Evolutionary conservation across 2,329 filamentous ascomycete species (phyloP).

Genomic region (Pseudohalonectria lignicola): DNA sequence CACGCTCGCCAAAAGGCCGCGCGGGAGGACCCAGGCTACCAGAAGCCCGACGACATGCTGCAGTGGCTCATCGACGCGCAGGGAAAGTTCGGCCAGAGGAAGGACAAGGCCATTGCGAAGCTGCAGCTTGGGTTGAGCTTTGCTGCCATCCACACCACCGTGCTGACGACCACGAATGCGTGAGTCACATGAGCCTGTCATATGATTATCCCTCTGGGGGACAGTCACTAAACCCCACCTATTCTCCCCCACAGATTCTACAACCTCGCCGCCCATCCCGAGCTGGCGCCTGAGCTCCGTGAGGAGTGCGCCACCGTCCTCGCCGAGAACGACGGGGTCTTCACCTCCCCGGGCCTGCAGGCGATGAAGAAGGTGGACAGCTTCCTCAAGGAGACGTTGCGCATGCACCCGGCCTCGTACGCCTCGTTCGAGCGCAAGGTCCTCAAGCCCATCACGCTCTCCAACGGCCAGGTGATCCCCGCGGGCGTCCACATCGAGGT

Average conservation of each 20-base stretch:
- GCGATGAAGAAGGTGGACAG: slow-evolving; percentile 4
- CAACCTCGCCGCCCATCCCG: slow-evolving; percentile 36
- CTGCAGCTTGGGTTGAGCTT: slow-evolving; percentile 32
- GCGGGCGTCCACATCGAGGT: slow-evolving; percentile 30
- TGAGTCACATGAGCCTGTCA: slow-evolving; percentile 10
- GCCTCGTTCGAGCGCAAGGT: slow-evolving; percentile 38
- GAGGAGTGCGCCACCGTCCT: slow-evolving; percentile 34
- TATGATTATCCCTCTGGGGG: neutral
- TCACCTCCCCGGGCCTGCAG: slow-evolving; percentile 16
- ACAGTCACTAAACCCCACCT: too few relatives aligned
- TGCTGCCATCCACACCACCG: slow-evolving; percentile 41
- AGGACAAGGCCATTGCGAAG: slow-evolving; percentile 24
- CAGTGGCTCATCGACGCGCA: slow-evolving; percentile 32
- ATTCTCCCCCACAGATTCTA: slow-evolving; percentile 33
- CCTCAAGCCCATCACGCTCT: slow-evolving; percentile 36
- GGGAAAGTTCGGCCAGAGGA: slow-evolving; percentile 18
- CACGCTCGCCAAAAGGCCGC: slow-evolving; percentile 13
- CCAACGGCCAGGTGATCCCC: slow-evolving; percentile 39
- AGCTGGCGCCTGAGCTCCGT: slow-evolving; percentile 37
- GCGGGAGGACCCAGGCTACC: slow-evolving; percentile 7
- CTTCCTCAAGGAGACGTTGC: slow-evolving; percentile 4
- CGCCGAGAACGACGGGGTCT: slow-evolving; percentile 16
- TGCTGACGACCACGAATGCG: slow-evolving; percentile 30
- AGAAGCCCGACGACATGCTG: slow-evolving; percentile 32
- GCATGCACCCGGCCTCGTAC: neutral